phyloP scores from a whole-genome alignment of 2,329 filamentous ascomycete species.

The Cladosporium sp. region DNA sequence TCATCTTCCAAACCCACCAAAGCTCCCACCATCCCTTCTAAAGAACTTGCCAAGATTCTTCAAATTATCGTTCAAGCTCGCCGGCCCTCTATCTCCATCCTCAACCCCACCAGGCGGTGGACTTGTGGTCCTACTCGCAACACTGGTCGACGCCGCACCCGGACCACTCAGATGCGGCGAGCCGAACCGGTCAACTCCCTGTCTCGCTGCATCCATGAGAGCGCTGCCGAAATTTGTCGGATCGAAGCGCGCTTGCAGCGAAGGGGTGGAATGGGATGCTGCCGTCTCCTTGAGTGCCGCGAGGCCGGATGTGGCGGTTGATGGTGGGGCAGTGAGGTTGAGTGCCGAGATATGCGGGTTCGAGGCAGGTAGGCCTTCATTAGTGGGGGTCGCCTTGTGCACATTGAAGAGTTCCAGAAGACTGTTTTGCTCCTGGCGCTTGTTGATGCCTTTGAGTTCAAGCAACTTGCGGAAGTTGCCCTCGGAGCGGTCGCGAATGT shows the following conservation, averaged over 20 bases:
- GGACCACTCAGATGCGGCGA: conserved; percentile 46
- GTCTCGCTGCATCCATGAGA: conserved; percentile 78
- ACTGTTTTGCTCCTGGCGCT: conserved; percentile 71
- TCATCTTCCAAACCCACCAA: conserved; percentile 28
- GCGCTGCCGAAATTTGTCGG: conserved; percentile 78
- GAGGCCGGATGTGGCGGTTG: conserved; percentile 30
- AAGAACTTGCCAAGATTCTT: conserved; percentile 98
- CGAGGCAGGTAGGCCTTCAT: conserved; percentile 66
- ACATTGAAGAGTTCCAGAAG: conserved; percentile 88
- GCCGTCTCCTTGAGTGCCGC: conserved; percentile 33
- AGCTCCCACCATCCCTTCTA: conserved; percentile 73
- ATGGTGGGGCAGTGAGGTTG: conserved; percentile 42
- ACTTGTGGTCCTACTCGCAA: conserved; percentile 31
- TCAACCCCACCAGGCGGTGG: conserved; percentile 24
- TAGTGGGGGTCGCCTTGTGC: conserved; percentile 62
- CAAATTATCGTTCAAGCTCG: conserved; percentile 84
- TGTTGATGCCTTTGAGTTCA: conserved; percentile 84
- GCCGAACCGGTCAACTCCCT: conserved; percentile 74
- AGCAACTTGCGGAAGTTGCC: conserved; percentile 94
- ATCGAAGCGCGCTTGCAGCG: conserved; percentile 59
- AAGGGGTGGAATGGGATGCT: conserved; percentile 28
- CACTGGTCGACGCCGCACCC: conserved; percentile 23
- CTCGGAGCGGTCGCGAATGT: conserved; percentile 90
- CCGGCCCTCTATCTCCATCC: conserved; percentile 41
- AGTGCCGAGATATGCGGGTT: conserved; percentile 64